A percentile compares a stretch with the other conserved stretches of the same genome.
Conservation (phyloP, 2,329 filamentous ascomycete genomes). For the Gaeumannomyces sp. region DNA sequence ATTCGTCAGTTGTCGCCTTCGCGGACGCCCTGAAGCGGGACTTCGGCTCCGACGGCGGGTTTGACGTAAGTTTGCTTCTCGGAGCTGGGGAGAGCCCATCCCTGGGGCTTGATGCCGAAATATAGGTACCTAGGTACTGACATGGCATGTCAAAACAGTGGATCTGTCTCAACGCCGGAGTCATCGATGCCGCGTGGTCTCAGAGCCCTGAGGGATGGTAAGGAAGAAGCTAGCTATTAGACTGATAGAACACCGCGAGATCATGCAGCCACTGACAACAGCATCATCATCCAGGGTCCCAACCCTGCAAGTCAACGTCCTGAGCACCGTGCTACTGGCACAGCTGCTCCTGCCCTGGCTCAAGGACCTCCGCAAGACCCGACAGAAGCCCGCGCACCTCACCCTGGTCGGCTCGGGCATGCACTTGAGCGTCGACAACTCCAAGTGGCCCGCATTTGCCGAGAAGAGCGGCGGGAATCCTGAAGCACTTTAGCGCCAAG, state of each 20-base stretch:
- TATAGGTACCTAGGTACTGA: not conserved
- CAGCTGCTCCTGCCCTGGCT: conserved; percentile 45
- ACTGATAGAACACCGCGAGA: not conserved
- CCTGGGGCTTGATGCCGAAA: not conserved
- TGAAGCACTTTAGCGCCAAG: conserved; percentile 20
- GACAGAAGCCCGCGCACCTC: conserved; percentile 20
- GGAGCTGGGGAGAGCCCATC: not conserved
- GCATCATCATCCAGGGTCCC: conserved; percentile 31
- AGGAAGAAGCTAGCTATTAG: conserved; percentile 10
- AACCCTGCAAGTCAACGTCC: conserved; percentile 51
- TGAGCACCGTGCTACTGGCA: conserved; percentile 49
- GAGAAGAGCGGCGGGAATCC: conserved; percentile 16
- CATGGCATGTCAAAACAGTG: conserved; percentile 5
- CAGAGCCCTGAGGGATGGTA: conserved; percentile 23
- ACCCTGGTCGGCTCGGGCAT: conserved; percentile 19
- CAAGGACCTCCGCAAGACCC: conserved; percentile 19
- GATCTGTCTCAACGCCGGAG: conserved; percentile 22
- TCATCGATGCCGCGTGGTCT: conserved; percentile 17
- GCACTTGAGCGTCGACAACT: conserved; percentile 17
- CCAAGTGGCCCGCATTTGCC: conserved; percentile 16
- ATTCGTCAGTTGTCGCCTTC: conserved; percentile 20
- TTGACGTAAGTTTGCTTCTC: conserved; percentile 14
- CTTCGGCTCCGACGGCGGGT: conserved; percentile 16
- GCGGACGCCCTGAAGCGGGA: conserved; percentile 19
- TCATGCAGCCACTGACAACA: not conserved